Evolutionary conservation across 768 basidiomycete species (phyloP).

Genomic region (Rhizopogon roseolus): DNA sequence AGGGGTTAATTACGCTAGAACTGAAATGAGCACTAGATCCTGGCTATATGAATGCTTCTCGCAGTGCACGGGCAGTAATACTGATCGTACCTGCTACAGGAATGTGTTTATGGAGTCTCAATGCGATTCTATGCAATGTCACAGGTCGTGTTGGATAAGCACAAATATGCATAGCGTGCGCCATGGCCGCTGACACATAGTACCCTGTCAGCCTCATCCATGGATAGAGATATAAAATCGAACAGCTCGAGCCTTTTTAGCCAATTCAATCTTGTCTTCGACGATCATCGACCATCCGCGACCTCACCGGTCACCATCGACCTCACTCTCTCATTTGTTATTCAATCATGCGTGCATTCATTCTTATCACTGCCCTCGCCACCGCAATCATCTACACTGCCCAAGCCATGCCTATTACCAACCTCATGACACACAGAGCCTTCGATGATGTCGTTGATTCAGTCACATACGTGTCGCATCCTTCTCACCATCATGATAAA

Average conservation of each 20-base stretch:
- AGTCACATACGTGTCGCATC: constrained; percentile 17
- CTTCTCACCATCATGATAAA: constrained; percentile 26
- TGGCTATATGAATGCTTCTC: no score
- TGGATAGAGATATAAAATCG: not conserved
- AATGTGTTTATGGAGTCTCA: no score
- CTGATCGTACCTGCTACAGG: no score
- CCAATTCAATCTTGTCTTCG: not conserved
- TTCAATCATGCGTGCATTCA: constrained; percentile 19
- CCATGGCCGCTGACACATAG: no score
- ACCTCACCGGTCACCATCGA: no score
- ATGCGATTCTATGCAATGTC: no score
- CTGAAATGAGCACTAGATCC: no score
- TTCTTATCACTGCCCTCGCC: constrained; percentile 21
- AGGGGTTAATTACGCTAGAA: not conserved
- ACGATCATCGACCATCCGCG: no score
- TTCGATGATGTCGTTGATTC: constrained; percentile 13
- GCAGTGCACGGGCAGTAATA: no score
- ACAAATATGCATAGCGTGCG: no score
- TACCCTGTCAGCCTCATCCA: not conserved
- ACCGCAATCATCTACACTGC: constrained; percentile 8
- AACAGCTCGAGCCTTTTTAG: not conserved
- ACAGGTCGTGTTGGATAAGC: no score
- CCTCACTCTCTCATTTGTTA: not conserved
- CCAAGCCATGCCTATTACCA: constrained; percentile 19
- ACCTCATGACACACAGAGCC: constrained; percentile 14